Evolutionary conservation across 805 yeast species (phyloP), one percentile per base, ranked within the genome.

Genomic region (Sungouiozyma intestinalis): DNA sequence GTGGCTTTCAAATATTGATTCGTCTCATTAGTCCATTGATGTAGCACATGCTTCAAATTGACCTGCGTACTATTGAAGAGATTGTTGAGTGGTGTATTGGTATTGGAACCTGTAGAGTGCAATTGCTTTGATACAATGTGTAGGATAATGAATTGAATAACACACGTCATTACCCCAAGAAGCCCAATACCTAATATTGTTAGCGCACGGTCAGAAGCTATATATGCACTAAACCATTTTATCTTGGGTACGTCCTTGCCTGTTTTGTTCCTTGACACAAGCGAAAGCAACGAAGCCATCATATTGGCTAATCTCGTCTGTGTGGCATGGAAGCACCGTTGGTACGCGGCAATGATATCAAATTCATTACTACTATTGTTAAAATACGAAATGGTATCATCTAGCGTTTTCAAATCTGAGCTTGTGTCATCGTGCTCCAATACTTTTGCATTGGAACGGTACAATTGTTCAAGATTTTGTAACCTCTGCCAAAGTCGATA

Each of bases 81-180:
- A 5, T 39, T 29, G 2, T 27, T 14, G 7, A 37, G 21, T 3
- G 49, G 35, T 4, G 27, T 16, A 13, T 32, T 37, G 17, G 39
- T 16, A 1, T 36, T 11, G 5, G 33, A 14, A 9, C 37, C 31
- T 4, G 27, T 33, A 14, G 34, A 21, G 32, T 42, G 42, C 14
- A 50, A 5, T 21, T 44, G 42, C 3, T 42, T 41, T 29, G 41
- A 35, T 11, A 57, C 33, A 1, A 50, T 42, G 2, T 51, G 44
- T 2, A 83, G 49, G 0, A 85, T 52, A 2, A 70, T 52, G 21
- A 60, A 69, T 58, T 86, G 94, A 1, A 79, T 54, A 1, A 69
- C 40, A 15, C 79, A 73, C 1, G 77, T 58, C 0, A 74, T 11
- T 0, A 82, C 41, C 0, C 92, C 92, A 14, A 73, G 62, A 0